Percentiles rank a stretch among this genome's conserved stretches.
phyloP scores from a whole-genome alignment of 306 rosid species.

The Lablab purpureus region DNA sequence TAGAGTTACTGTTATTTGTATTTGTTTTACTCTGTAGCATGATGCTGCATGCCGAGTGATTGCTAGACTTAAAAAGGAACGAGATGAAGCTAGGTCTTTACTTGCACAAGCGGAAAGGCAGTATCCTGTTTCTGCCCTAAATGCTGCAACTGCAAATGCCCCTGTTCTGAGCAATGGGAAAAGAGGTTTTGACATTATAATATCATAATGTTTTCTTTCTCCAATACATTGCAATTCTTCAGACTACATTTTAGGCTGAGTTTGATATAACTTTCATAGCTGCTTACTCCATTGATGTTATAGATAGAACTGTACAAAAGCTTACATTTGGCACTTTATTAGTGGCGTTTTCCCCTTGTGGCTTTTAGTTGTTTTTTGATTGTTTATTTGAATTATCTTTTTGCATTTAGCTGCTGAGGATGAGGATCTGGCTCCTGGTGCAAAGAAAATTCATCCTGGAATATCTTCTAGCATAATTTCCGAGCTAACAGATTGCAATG shows the following conservation, averaged over 20 bases:
- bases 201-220: constrained; percentile 3
- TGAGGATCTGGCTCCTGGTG: constrained; percentile 73
- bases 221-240: background rate
- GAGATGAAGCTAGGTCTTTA: constrained; percentile 87
- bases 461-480: constrained; percentile 68
- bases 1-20: constrained; percentile 31
- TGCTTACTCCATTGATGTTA: background rate
- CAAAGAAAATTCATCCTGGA: constrained; percentile 71
- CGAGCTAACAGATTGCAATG: constrained; percentile 90
- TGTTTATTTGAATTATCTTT: constrained; percentile 17
- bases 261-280: background rate
- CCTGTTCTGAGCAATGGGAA: constrained; percentile 77
- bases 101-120: constrained; percentile 92
- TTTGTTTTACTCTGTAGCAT: constrained; percentile 64
- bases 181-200: constrained; percentile 67
- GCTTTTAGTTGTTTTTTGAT: constrained; percentile 5
- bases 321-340: constrained; percentile 8
- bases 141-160: constrained; percentile 56
- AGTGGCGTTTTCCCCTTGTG: background rate
- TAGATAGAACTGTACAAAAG: background rate
- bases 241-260: background rate
- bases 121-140: constrained; percentile 59
- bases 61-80: constrained; percentile 88
- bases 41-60: constrained; percentile 99
- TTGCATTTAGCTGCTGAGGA: constrained; percentile 60